phyloP scores from a whole-genome alignment of 2,329 filamentous ascomycete genomes.

The Paracoccidioides lutzii region DNA sequence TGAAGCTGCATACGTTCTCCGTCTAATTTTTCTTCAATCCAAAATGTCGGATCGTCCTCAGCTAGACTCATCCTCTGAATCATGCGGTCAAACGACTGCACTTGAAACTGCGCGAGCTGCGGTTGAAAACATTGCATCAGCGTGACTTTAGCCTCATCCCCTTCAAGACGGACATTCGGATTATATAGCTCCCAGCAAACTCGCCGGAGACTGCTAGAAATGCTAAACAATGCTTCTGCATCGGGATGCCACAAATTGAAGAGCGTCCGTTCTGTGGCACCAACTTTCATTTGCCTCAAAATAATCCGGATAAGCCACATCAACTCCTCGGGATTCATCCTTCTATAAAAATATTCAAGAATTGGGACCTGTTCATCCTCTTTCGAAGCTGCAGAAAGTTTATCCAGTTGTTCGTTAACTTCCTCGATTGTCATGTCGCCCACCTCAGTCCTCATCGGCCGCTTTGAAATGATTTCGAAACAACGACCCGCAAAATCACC shows the following conservation, averaged over 20 bases:
- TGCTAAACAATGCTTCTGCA: conserved; percentile 66
- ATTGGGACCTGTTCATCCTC: conserved; percentile 78
- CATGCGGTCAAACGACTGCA: conserved; percentile 68
- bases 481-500: conserved; percentile 90
- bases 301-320: conserved; percentile 93
- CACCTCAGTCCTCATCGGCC: conserved; percentile 58
- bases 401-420: conserved; percentile 76
- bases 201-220: conserved; percentile 75
- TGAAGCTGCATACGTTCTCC: conserved; percentile 96
- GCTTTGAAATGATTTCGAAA: conserved; percentile 71
- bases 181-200: conserved; percentile 92
- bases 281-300: conserved; percentile 61
- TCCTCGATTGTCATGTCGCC: conserved; percentile 78
- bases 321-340: conserved; percentile 87
- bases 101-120: conserved; percentile 85
- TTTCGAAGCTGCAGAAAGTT: conserved; percentile 58
- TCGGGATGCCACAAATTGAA: conserved; percentile 73
- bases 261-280: conserved; percentile 77
- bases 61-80: conserved; percentile 53
- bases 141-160: conserved; percentile 59
- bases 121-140: conserved; percentile 96
- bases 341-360: conserved; percentile 69
- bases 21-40: conserved; percentile 97
- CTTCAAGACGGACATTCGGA: conserved; percentile 56
- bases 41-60: conserved; percentile 64